phyloP scores from a whole-genome alignment of 169 alveolate genomes.

The Plasmodium knowlesi region DNA sequence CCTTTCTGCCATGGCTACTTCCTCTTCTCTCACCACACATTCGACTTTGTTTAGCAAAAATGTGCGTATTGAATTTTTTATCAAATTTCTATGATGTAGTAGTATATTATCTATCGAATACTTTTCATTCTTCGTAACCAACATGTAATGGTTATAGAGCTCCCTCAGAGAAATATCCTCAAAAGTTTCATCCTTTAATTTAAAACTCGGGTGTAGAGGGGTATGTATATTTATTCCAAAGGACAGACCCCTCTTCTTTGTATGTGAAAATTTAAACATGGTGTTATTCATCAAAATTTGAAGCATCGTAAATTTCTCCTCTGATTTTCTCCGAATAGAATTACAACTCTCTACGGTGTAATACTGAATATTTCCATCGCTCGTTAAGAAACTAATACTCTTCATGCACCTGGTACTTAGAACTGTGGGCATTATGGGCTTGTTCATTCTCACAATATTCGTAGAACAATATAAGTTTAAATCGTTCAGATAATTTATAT shows the following conservation, averaged over 20 bases:
- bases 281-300: slow-evolving; percentile 70
- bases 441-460: slow-evolving; percentile 13
- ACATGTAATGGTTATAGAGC: slow-evolving; percentile 33
- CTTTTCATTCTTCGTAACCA: slow-evolving; percentile 17
- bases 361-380: slow-evolving; percentile 63
- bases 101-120: slow-evolving; percentile 46
- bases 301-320: slow-evolving; percentile 55
- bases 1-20: background rate
- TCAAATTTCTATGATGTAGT: slow-evolving; percentile 28
- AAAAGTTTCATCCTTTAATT: slow-evolving; percentile 34
- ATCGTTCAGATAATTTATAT: slow-evolving; percentile 16
- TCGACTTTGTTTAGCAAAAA: slow-evolving; percentile 10
- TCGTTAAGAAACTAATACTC: slow-evolving; percentile 54
- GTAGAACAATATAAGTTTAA: slow-evolving; percentile 31
- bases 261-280: slow-evolving; percentile 42
- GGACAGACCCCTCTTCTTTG: slow-evolving; percentile 53
- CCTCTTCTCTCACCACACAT: background rate
- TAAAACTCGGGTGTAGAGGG: slow-evolving; percentile 45
- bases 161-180: slow-evolving; percentile 40
- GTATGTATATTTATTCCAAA: slow-evolving; percentile 26
- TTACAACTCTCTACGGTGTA: slow-evolving; percentile 47
- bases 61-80: slow-evolving; percentile 24
- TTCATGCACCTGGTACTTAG: slow-evolving; percentile 6
- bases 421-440: background rate
- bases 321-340: slow-evolving; percentile 33